These are phyloP conservation scores for Aspergillus quadricinctus DNA, from an alignment of 2,329 filamentous ascomycete genomes.

Conservation along the genomic window DNA sequence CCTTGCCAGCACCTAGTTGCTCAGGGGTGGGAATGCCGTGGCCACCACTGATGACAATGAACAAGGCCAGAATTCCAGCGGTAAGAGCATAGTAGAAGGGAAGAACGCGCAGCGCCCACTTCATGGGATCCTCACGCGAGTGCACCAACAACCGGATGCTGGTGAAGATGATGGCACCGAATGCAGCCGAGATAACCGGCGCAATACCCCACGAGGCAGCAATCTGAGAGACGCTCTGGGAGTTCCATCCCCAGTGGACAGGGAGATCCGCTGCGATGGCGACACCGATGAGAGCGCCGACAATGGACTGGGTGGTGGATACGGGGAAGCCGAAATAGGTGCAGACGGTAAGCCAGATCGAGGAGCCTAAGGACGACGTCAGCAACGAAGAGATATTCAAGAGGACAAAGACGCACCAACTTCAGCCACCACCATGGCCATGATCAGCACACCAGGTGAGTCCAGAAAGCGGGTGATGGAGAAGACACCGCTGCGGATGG, in stretches of 20 bases:
- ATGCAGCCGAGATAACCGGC: constrained; percentile 43
- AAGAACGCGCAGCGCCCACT: constrained; percentile 43
- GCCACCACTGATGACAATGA: constrained; percentile 47
- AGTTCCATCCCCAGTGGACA: constrained; percentile 25
- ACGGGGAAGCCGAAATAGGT: constrained; percentile 30
- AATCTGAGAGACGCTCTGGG: constrained; percentile 39
- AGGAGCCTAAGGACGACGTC: constrained; percentile 15
- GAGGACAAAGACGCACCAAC: too few species aligned
- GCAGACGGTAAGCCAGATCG: constrained; percentile 27
- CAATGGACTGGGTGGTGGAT: constrained; percentile 34
- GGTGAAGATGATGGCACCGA: constrained; percentile 45
- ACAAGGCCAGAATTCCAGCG: constrained; percentile 45
- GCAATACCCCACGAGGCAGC: constrained; percentile 45
- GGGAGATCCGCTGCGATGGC: too few species aligned
- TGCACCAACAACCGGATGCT: constrained; percentile 46
- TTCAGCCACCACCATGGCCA: constrained; percentile 24
- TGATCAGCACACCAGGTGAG: constrained; percentile 26
- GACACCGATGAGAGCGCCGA: constrained; percentile 21
- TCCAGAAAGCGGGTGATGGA: constrained; percentile 29
- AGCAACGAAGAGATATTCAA: too few species aligned
- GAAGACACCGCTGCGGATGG: constrained; percentile 38
- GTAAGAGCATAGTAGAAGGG: constrained; percentile 47
- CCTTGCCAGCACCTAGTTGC: neutral
- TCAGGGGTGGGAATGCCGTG: too few species aligned
- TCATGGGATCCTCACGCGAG: constrained; percentile 43